Conservation (phyloP, 2,329 filamentous ascomycete species). For the Phialophora tarda region DNA sequence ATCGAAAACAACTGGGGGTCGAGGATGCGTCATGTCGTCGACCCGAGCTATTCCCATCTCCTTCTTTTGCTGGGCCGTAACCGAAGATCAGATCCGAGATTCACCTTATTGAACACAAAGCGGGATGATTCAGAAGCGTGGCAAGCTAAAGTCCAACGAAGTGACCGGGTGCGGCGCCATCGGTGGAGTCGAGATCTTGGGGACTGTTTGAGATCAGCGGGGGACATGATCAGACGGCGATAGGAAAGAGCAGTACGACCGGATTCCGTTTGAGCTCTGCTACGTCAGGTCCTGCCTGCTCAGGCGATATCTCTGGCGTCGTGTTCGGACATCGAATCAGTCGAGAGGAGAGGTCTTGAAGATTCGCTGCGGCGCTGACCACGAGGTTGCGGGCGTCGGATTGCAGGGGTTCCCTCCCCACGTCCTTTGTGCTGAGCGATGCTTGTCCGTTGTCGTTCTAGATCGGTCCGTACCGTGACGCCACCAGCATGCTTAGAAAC, state of each 20-base stretch:
- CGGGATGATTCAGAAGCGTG: not conserved
- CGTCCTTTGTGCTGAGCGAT: slow-evolving; percentile 13
- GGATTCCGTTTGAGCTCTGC: not conserved
- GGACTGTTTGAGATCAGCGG: not conserved
- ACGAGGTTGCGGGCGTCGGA: not conserved
- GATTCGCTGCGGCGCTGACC: not conserved
- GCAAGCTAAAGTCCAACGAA: not conserved
- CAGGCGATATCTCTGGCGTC: not conserved
- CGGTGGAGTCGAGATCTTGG: not conserved
- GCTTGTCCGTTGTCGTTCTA: slow-evolving; percentile 9
- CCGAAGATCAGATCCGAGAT: slow-evolving; percentile 6
- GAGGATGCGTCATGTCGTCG: not conserved
- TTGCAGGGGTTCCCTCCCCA: not conserved
- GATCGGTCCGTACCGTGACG: slow-evolving; percentile 23
- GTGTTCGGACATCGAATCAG: not conserved
- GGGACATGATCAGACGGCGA: not conserved
- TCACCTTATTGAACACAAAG: not conserved
- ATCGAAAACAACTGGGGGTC: not conserved
- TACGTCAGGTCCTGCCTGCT: not conserved
- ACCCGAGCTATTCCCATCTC: not conserved
- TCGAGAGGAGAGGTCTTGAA: not conserved
- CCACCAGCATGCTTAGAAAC: slow-evolving; percentile 5
- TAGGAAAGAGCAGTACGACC: not conserved
- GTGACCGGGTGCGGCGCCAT: not conserved
- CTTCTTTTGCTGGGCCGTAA: not conserved